Base-by-base conservation (phyloP, 345 rosid genomes). In the Lumnitzera littorea region DNA sequence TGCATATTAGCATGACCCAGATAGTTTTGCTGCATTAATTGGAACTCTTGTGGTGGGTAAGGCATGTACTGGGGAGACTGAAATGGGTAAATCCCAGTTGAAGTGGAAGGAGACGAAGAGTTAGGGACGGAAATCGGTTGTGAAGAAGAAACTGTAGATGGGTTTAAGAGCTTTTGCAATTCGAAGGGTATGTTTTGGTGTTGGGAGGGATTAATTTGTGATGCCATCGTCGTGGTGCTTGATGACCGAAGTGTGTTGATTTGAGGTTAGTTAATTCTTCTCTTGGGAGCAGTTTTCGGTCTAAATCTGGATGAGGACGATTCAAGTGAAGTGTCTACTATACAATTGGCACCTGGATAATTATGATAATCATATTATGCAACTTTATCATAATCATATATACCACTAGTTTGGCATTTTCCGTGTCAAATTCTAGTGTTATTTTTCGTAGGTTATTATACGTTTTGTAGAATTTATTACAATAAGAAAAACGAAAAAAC, bases 81-180 rank as follows among this genome's bases (percentile, higher is more conserved):
- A 60, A 60, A 68, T 2, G 63, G 62, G 68, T 74, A 68, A 9
- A 74, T 69, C 5, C 80, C 76, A 15, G 80, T 57, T 36, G 43
- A 36, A 36, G 43, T 36, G 24, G 74, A 81, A 20, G 85, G 78
- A 24, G 75, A 71, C 24, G 79, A 73, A 3, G 80, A 74, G 17
- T 64, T 53, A 16, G 64, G 57, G 46, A 36, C 63, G 0, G 70
- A 36, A 36, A 36, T 7, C 5, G 43, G 43, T 36, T 36, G 43
- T 36, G 43, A 36, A 36, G 9, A 36, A 55, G 20, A 71, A 60
- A 20, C 72, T 64, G 12, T 72, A 31, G 13, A 76, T 50, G 9
- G 74, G 48, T 27, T 67, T 56, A 4, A 54, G 29, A 56, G 49
- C 59, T 54, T 48, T 46, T 50, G 48, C 17, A 59, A 62, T 47